These are phyloP conservation scores for Nemania sp. DNA, from an alignment of 2,329 filamentous ascomycete species.

Conservation along the genomic window DNA sequence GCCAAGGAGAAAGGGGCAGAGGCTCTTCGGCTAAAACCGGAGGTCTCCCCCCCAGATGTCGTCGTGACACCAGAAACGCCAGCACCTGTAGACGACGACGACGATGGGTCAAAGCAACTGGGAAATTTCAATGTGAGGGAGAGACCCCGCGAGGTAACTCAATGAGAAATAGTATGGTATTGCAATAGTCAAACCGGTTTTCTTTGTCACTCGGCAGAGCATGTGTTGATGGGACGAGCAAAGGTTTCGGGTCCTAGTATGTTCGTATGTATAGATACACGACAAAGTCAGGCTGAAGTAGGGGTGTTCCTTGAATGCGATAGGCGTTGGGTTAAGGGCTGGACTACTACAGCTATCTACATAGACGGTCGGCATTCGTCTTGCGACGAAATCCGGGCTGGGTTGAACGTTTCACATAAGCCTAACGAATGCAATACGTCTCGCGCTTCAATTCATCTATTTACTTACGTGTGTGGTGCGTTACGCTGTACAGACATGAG, in stretches of 20 bases:
- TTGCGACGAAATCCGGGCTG: background rate
- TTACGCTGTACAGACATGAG: too few relatives aligned
- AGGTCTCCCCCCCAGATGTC: slow-evolving; percentile 45
- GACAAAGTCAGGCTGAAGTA: slow-evolving; percentile 4
- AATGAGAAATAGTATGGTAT: slow-evolving; percentile 26
- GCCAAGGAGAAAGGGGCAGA: slow-evolving; percentile 12
- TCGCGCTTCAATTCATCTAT: too few relatives aligned
- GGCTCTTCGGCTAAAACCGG: slow-evolving; percentile 12
- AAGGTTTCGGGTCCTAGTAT: slow-evolving; percentile 12
- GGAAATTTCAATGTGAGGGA: slow-evolving; percentile 46
- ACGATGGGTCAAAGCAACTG: slow-evolving; percentile 48
- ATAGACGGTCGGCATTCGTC: slow-evolving; percentile 9
- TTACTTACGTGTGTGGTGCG: too few relatives aligned
- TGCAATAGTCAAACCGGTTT: slow-evolving; percentile 16
- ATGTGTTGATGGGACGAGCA: background rate
- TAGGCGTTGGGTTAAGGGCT: slow-evolving; percentile 9
- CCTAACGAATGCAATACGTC: too few relatives aligned
- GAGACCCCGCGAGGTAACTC: slow-evolving; percentile 40
- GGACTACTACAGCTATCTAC: slow-evolving; percentile 6
- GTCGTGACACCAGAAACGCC: slow-evolving; percentile 57
- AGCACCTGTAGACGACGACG: slow-evolving; percentile 39
- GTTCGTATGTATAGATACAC: slow-evolving; percentile 29
- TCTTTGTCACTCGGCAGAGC: background rate
- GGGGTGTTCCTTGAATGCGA: background rate
- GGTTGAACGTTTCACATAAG: background rate